A percentile compares a stretch with the other conserved stretches of the same genome.
Evolutionary conservation across 2,329 filamentous ascomycete species (phyloP).

Genomic region (Dactylellina parvicollis): DNA sequence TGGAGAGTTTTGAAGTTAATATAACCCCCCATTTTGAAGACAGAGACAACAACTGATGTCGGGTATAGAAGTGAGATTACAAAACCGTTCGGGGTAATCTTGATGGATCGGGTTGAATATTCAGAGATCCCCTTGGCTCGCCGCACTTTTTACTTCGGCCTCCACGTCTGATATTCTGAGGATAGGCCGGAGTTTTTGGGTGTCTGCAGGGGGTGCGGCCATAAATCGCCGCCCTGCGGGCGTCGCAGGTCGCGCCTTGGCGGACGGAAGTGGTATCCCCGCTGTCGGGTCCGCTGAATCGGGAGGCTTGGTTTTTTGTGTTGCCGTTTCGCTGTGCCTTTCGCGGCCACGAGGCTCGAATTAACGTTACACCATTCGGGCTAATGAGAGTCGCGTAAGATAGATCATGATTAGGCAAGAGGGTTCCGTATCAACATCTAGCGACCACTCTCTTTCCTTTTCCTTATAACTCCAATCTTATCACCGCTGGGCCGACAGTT

Average conservation of each 20-base stretch:
- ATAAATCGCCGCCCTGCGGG: not conserved
- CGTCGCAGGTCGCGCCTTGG: not conserved
- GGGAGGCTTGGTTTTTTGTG: too few relatives aligned
- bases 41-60: not conserved
- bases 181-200: too few relatives aligned
- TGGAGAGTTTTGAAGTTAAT: not conserved
- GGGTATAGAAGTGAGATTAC: slow-evolving; percentile 3
- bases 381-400: too few relatives aligned
- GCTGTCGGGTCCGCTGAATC: slow-evolving; percentile 18
- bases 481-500: too few relatives aligned
- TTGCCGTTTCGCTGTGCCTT: too few relatives aligned
- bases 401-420: too few relatives aligned
- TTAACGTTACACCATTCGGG: too few relatives aligned
- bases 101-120: not conserved
- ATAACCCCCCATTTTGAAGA: slow-evolving; percentile 1
- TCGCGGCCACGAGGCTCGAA: too few relatives aligned
- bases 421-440: too few relatives aligned
- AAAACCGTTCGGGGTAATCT: not conserved
- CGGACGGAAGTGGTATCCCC: slow-evolving; percentile 4
- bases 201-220: too few relatives aligned
- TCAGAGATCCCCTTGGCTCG: not conserved
- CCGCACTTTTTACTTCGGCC: not conserved
- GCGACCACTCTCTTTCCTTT: too few relatives aligned
- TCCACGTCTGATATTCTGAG: not conserved
- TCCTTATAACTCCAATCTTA: too few relatives aligned